Base-by-base conservation (phyloP, 495 filamentous ascomycete species). In the Tuber indicum region DNA sequence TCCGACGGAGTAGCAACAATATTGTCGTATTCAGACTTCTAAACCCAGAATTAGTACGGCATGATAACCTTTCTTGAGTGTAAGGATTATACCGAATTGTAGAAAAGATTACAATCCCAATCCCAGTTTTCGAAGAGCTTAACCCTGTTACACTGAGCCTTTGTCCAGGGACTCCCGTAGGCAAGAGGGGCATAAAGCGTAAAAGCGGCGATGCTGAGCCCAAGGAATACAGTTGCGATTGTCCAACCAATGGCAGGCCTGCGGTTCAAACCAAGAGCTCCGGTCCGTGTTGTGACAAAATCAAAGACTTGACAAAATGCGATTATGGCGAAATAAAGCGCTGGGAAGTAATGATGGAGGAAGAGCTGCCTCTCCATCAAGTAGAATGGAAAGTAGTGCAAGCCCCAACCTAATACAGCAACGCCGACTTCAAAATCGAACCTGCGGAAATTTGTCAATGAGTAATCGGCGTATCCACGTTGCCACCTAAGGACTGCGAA, bases 311-410 rank as follows among this genome's bases (percentile, higher is more conserved):
- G 96, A 85, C 91, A 96, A 43, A 97, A 87, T 1, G 92, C 89
- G 72, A 98, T 90, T 81, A 99, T 90, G 75, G 93, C 94, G 82
- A 98, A 98, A 86, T 97, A 97, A 21, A 99, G 89, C 3, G 96
- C 96, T 1, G 96, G 96, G 84, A 97, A 93, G 83, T 97, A 97
- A 85, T 97, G 94, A 84, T 97, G 94, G 70, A 97, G 87, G 88
- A 97, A 97, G 32, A 97, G 89, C 85, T 97, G 94, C 74, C 94
- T 92, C 83, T 94, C 90, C 94, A 97, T 97, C 39, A 97, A 89
- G 84, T 88, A 97, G 86, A 97, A 97, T n/a, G 94, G 94, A 87
- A 97, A 96, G 85, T 97, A 97, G 82, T 97, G 94, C 86, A 97
- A 92, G 32, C 91, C 91, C 94, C 94, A 97, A 69, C 92, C 96